Evolutionary conservation across 140 eudicot genomes (phyloP).

Genomic region (Bidens hawaiensis): DNA sequence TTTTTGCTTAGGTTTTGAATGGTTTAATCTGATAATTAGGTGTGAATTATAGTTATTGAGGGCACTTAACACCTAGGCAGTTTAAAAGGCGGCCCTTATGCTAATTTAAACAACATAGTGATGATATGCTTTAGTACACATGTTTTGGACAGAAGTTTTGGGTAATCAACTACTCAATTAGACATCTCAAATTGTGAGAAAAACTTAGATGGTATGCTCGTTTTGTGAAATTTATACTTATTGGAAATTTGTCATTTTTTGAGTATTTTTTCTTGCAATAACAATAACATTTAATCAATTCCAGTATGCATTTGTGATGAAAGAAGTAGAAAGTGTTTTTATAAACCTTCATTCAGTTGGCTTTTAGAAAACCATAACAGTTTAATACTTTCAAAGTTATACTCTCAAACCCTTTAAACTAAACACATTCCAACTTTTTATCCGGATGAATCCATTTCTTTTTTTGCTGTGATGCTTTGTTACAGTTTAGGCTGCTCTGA

Average conservation of each 20-base stretch:
- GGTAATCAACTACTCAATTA: not conserved
- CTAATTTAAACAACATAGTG: no score
- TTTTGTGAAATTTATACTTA: not conserved
- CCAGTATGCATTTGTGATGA: not conserved
- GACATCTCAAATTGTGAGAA: not conserved
- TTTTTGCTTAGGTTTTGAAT: not conserved
- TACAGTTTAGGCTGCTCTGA: constrained; percentile 1
- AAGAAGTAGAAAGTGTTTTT: not conserved
- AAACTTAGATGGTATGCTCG: not conserved
- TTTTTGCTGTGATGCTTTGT: not conserved
- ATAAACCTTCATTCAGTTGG: not conserved
- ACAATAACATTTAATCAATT: not conserved
- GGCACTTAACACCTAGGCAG: no score
- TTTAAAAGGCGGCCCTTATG: no score
- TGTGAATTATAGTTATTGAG: not conserved
- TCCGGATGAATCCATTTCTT: not conserved
- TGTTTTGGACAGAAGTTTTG: not conserved
- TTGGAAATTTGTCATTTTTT: not conserved
- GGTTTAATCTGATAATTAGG: not conserved
- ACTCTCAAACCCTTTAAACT: not conserved
- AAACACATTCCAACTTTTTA: not conserved
- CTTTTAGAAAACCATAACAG: not conserved
- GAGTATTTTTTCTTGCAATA: not conserved
- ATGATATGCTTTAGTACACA: not conserved
- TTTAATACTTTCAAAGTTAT: no score